These are phyloP conservation scores for Penicillium sp. DNA, from an alignment of 2,329 filamentous ascomycete species.

Conservation along the genomic window DNA sequence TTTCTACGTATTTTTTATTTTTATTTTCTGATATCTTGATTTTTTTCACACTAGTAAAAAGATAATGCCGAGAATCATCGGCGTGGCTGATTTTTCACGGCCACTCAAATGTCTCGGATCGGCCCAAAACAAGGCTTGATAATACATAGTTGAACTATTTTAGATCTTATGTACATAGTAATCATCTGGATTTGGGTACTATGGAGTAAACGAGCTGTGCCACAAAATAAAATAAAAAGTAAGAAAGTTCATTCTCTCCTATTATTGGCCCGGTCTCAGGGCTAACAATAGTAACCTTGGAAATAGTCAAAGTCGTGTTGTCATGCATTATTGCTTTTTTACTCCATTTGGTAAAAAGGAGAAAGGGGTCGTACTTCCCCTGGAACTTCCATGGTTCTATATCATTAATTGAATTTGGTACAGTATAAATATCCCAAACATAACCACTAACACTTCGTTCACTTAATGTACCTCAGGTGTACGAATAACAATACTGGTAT, in stretches of 20 bases:
- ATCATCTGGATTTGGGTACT: no score
- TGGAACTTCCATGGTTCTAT: not conserved
- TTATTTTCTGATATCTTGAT: not conserved
- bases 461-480: not conserved
- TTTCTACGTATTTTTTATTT: not conserved
- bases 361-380: not conserved
- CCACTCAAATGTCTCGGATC: conserved; percentile 8
- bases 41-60: conserved; percentile 7
- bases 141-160: not conserved
- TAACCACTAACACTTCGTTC: no score
- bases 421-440: not conserved
- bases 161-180: not conserved
- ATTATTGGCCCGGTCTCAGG: conserved; percentile 15
- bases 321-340: conserved; percentile 10
- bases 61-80: conserved; percentile 1
- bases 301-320: conserved; percentile 15
- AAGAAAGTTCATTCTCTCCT: not conserved
- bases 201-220: not conserved
- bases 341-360: not conserved
- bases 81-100: conserved; percentile 4
- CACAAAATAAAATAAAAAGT: not conserved
- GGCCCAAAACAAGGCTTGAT: not conserved
- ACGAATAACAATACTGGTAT: conserved; percentile 19
- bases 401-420: not conserved
- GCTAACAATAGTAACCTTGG: conserved; percentile 9